Evolutionary conservation across 2,329 filamentous ascomycete genomes (phyloP).

Genomic region (Alternaria ethzedia): DNA sequence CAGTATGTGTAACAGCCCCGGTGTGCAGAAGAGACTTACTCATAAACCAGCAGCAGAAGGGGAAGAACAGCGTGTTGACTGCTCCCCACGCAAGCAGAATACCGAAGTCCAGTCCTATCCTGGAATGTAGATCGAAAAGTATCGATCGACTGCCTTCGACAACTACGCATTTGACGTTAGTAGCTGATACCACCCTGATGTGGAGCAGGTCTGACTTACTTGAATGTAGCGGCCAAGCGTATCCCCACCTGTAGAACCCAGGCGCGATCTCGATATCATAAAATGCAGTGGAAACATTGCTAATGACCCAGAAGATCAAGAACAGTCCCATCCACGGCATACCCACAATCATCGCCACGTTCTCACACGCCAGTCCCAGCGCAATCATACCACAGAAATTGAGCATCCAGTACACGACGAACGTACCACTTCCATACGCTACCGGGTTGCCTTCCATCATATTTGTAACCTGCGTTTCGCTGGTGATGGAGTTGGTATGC

Average conservation of each 20-base stretch:
- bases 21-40: constrained; percentile 11
- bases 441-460: constrained; percentile 53
- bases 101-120: constrained; percentile 66
- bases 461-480: constrained; percentile 51
- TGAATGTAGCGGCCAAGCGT: constrained; percentile 68
- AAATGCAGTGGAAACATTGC: constrained; percentile 67
- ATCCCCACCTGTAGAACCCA: constrained; percentile 67
- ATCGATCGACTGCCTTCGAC: constrained; percentile 67
- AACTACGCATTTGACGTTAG: constrained; percentile 43
- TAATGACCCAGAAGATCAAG: constrained; percentile 72
- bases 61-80: constrained; percentile 62
- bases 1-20: neutral
- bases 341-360: constrained; percentile 67
- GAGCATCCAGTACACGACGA: constrained; percentile 68
- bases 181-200: too few relatives aligned
- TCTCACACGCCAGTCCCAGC: constrained; percentile 68
- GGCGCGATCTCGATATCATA: constrained; percentile 66
- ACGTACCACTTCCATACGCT: constrained; percentile 64
- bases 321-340: constrained; percentile 68
- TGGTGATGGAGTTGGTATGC: constrained; percentile 50
- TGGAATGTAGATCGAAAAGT: constrained; percentile 64
- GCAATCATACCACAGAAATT: constrained; percentile 69
- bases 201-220: constrained; percentile 51
- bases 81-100: constrained; percentile 65
- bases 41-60: constrained; percentile 54